Conservation (phyloP, 2,329 filamentous ascomycete genomes). For the Neopestalotiopsis sp. region DNA sequence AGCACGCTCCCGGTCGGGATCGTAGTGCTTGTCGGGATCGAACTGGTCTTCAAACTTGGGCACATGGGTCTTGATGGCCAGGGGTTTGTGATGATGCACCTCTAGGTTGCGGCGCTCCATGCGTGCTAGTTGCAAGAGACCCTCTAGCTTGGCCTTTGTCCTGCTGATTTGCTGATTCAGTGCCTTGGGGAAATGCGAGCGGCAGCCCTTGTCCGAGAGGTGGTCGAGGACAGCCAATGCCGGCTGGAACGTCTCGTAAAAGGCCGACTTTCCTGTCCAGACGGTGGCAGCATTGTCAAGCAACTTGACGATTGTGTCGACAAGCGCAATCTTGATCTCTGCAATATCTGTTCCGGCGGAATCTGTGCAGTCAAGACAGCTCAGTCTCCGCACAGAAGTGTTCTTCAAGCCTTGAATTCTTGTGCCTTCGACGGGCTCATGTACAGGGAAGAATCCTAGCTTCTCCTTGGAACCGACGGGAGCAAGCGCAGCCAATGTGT, state of each 20-base stretch:
- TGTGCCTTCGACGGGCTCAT: slow-evolving; percentile 57
- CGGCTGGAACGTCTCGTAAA: slow-evolving; percentile 79
- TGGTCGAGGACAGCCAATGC: slow-evolving; percentile 63
- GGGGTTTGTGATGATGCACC: slow-evolving; percentile 86
- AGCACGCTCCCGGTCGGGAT: slow-evolving; percentile 88
- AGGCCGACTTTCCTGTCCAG: slow-evolving; percentile 77
- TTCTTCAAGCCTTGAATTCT: slow-evolving; percentile 54
- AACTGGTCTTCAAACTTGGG: slow-evolving; percentile 97
- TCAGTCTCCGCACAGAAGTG: slow-evolving; percentile 55
- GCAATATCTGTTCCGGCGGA: slow-evolving; percentile 38
- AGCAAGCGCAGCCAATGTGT: slow-evolving; percentile 73
- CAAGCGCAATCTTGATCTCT: slow-evolving; percentile 56
- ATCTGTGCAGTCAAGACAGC: slow-evolving; percentile 61
- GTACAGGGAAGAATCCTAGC: slow-evolving; percentile 66
- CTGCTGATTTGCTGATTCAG: slow-evolving; percentile 49
- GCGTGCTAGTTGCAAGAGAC: slow-evolving; percentile 65
- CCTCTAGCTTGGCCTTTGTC: slow-evolving; percentile 51
- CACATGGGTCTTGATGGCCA: slow-evolving; percentile 85
- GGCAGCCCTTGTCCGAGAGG: slow-evolving; percentile 60
- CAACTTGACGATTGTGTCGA: slow-evolving; percentile 69
- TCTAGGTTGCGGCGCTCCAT: slow-evolving; percentile 78
- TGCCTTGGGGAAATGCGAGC: slow-evolving; percentile 53
- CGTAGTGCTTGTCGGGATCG: slow-evolving; percentile 96
- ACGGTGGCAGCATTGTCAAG: slow-evolving; percentile 71
- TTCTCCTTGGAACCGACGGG: slow-evolving; percentile 54